Percentiles rank a stretch among this genome's conserved stretches.
Conservation (phyloP, 2,329 filamentous ascomycete genomes). For the Epichloe bromicola region DNA sequence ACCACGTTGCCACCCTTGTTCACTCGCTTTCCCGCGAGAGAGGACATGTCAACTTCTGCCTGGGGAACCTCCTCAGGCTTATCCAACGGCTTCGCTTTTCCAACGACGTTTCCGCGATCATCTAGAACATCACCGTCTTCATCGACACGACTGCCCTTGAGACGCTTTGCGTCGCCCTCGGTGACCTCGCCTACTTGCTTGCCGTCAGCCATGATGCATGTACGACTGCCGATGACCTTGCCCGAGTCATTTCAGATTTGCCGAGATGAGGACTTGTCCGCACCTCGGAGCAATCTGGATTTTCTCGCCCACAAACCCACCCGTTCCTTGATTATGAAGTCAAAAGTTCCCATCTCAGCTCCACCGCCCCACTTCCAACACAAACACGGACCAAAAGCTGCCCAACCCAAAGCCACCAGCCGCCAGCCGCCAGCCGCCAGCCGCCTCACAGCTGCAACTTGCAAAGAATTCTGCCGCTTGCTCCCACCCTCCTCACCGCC, state of each 20-base stretch:
- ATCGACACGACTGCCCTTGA: conserved; percentile 54
- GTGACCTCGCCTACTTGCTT: conserved; percentile 47
- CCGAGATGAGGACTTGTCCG: too few relatives aligned
- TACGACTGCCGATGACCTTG: neutral
- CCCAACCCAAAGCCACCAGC: too few relatives aligned
- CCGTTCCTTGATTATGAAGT: too few relatives aligned
- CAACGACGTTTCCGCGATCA: conserved; percentile 52
- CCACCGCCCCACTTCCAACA: too few relatives aligned
- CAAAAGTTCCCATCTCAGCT: too few relatives aligned
- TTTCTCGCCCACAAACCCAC: too few relatives aligned
- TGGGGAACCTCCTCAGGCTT: conserved; percentile 32
- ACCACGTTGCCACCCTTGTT: conserved; percentile 57
- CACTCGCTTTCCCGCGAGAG: conserved; percentile 55
- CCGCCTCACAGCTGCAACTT: too few relatives aligned
- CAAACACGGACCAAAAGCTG: too few relatives aligned
- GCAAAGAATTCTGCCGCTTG: too few relatives aligned
- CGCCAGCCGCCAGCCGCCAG: too few relatives aligned
- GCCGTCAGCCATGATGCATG: conserved; percentile 30
- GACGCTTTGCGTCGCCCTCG: conserved; percentile 49
- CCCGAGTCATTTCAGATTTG: too few relatives aligned
- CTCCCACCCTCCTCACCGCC: conserved; percentile 1
- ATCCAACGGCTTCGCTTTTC: conserved; percentile 57
- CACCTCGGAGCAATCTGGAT: too few relatives aligned
- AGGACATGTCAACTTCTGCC: conserved; percentile 45
- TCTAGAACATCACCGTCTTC: conserved; percentile 58